Evolutionary conservation across 2,329 filamentous ascomycete genomes (phyloP).

Genomic region (Colletotrichum sp.): DNA sequence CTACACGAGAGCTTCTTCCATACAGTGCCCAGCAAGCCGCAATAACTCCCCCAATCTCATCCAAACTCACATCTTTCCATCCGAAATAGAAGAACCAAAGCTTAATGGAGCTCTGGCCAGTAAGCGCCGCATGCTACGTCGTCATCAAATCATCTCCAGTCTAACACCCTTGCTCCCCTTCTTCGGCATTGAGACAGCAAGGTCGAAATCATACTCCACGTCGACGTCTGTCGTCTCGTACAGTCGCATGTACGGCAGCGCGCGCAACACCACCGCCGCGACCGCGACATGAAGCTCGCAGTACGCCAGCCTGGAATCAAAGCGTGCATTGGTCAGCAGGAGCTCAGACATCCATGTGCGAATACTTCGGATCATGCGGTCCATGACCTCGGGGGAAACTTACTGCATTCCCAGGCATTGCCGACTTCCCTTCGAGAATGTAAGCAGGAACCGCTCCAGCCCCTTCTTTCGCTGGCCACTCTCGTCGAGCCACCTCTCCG

Average conservation of each 20-base stretch:
- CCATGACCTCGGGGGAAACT: neutral
- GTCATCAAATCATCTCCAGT: neutral
- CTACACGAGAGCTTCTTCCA: neutral
- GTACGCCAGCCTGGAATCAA: slow-evolving; percentile 26
- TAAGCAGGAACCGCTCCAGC: slow-evolving; percentile 15
- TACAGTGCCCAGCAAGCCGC: neutral
- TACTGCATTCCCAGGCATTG: slow-evolving; percentile 24
- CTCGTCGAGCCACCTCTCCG: slow-evolving; percentile 23
- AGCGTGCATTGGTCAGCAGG: neutral
- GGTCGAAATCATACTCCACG: slow-evolving; percentile 29
- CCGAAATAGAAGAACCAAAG: neutral
- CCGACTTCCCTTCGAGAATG: slow-evolving; percentile 20
- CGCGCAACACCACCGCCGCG: slow-evolving; percentile 27
- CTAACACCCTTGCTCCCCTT: slow-evolving; percentile 9
- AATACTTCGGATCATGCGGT: neutral
- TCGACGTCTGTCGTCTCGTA: slow-evolving; percentile 30
- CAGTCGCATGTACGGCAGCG: slow-evolving; percentile 28
- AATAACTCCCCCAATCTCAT: neutral
- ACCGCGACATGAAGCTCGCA: slow-evolving; percentile 30
- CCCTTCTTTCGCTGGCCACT: neutral
- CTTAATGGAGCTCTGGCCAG: neutral
- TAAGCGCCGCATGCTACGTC: neutral
- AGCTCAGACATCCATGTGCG: neutral
- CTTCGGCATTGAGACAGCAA: slow-evolving; percentile 23
- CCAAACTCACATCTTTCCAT: neutral